Base-by-base conservation (phyloP, 352 stramenopile species). In the Phytophthora sansomeana region DNA sequence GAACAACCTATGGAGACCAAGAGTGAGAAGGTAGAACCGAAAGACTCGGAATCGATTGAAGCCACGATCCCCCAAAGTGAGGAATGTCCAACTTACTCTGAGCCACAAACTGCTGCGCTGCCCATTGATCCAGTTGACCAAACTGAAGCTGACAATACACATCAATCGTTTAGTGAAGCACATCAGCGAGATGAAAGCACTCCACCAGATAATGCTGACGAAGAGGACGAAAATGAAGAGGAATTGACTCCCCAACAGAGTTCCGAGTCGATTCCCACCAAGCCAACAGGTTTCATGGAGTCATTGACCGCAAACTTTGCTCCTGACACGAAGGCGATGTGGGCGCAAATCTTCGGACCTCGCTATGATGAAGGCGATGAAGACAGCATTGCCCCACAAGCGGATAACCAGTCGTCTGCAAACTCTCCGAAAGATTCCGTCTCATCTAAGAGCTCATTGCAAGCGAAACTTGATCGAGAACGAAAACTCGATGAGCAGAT, bases 301-400 rank as follows among this genome's bases (percentile, higher is more conserved):
- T 78, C 74, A 0, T 43, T 79, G 6, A 75, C 72, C 0, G 78
- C 73, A 0, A 35, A 72, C 1, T 80, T 89, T 47, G 50, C 70
- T 16, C 55, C 68, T 6, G 69, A 78, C 48, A 82, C 78, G 1
- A 81, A 74, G 26, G 61, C 56, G 2, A 77, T 74, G 4, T 90
- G 81, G 81, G 56, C 67, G 0, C 68, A 83, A 36, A 77, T 92
- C 24, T 92, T 92, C 58, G 78, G 80, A 0, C 75, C 79, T 30
- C 72, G 74, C 5, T 90, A 83, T 48, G 83, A 89, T 54, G 72
- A 89, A 14, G 68, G 72, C 1, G 53, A 68, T 4, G 51, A 63
- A 33, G 47, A 49, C n/a, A 26, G 33, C n/a, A n/a, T 30, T 17
- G 26, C 17, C 13, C 17, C 24, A 24, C 42, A 49, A 11, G 24